Conservation (phyloP, 345 rosid species). For the Gossypium herbaceum region DNA sequence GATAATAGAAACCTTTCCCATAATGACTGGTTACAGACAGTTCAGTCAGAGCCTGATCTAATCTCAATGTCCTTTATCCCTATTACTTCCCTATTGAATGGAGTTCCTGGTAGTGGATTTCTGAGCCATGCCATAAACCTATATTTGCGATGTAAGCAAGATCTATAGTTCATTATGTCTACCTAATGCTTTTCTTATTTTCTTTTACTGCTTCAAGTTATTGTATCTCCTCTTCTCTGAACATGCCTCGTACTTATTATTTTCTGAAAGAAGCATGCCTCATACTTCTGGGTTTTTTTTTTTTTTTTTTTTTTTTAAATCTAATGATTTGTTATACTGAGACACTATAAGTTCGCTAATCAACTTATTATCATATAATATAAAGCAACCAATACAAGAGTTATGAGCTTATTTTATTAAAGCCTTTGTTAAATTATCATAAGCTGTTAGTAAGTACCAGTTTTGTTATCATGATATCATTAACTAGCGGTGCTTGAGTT, state of each 20-base stretch:
- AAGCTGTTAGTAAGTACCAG: background rate
- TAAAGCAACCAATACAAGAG: background rate
- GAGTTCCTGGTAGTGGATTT: slow-evolving; percentile 92
- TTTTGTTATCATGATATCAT: background rate
- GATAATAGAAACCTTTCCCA: slow-evolving; percentile 57
- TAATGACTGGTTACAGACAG: slow-evolving; percentile 83
- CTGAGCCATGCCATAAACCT: slow-evolving; percentile 96
- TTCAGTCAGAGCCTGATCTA: slow-evolving; percentile 85
- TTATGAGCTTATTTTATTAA: background rate
- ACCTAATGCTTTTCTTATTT: slow-evolving; percentile 13
- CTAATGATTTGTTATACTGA: background rate
- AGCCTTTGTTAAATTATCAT: background rate
- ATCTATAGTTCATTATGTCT: slow-evolving; percentile 11
- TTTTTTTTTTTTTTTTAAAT: background rate
- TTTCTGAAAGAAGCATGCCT: no score
- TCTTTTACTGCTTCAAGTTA: background rate
- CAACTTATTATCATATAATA: background rate
- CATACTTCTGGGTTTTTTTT: background rate
- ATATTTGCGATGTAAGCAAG: slow-evolving; percentile 75
- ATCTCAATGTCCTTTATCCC: slow-evolving; percentile 91
- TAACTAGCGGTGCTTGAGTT: background rate
- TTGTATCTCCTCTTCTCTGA: background rate
- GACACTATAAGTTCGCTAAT: background rate
- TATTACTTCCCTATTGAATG: slow-evolving; percentile 83
- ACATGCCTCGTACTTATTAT: background rate